A percentile compares a stretch with the other conserved stretches of the same genome.
phyloP scores from a whole-genome alignment of 805 yeast genomes.

The Metschnikowia borealis region DNA sequence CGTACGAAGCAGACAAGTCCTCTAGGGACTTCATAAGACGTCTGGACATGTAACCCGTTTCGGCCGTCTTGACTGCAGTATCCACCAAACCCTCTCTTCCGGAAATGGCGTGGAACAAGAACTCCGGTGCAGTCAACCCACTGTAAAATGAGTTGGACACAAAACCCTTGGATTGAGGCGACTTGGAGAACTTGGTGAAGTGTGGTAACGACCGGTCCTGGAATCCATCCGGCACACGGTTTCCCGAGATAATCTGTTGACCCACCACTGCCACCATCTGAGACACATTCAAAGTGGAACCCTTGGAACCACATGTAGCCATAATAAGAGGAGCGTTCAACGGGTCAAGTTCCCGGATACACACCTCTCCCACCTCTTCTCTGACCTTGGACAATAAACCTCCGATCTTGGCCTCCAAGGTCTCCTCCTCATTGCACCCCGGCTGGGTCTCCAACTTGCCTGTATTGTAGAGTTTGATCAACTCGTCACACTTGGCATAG shows the following conservation, averaged over 20 bases:
- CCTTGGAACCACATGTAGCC: conserved; percentile 99
- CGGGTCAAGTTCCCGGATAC: conserved; percentile 85
- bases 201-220: conserved; percentile 98
- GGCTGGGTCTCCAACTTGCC: conserved; percentile 97
- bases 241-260: conserved; percentile 97
- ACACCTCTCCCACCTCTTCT: conserved; percentile 98
- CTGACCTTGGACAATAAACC: conserved; percentile 94
- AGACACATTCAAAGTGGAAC: conserved; percentile 95
- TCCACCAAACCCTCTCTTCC: conserved; percentile 99
- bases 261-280: conserved; percentile 99
- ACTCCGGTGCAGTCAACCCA: conserved; percentile 98
- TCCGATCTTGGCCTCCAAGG: conserved; percentile 95
- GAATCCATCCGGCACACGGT: conserved; percentile 99
- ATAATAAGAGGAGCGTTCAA: conserved; percentile 94
- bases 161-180: conserved; percentile 97
- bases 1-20: conserved; percentile 91
- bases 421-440: conserved; percentile 98
- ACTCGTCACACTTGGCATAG: conserved; percentile 84
- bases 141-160: conserved; percentile 95
- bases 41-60: conserved; percentile 98
- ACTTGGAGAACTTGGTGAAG: conserved; percentile 90
- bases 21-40: conserved; percentile 96
- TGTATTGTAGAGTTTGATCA: conserved; percentile 69
- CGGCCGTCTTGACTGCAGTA: conserved; percentile 99
- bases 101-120: conserved; percentile 99